Conservation (phyloP, 768 basidiomycete species). For the Boletus rex-veris region DNA sequence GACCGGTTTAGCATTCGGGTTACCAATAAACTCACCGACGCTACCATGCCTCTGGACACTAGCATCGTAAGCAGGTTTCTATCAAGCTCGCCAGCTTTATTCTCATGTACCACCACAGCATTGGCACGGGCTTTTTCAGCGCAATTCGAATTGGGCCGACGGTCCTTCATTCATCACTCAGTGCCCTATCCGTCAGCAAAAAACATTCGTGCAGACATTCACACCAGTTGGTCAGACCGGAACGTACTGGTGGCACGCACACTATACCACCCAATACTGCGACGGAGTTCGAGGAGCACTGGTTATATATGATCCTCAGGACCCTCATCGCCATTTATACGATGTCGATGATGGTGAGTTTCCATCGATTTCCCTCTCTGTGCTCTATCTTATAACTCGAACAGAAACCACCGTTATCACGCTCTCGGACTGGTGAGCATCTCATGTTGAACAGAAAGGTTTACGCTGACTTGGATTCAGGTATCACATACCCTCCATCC, state of each 20-base stretch:
- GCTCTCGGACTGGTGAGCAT: neutral
- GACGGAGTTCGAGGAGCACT: conserved; percentile 38
- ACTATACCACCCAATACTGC: conserved; percentile 38
- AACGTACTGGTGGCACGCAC: conserved; percentile 46
- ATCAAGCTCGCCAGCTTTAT: conserved; percentile 1
- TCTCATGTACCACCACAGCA: conserved; percentile 16
- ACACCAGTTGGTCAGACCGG: conserved; percentile 32
- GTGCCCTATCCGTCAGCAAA: conserved; percentile 19
- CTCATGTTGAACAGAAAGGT: neutral
- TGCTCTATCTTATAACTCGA: neutral
- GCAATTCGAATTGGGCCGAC: neutral
- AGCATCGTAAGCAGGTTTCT: conserved; percentile 28
- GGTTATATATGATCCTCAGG: conserved; percentile 14
- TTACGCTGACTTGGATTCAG: neutral
- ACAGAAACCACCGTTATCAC: conserved; percentile 36
- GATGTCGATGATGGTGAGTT: conserved; percentile 43
- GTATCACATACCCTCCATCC: neutral
- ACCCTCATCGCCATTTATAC: conserved; percentile 37
- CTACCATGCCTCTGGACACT: conserved; percentile 40
- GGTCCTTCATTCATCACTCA: neutral
- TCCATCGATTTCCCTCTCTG: neutral
- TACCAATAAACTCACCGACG: conserved; percentile 32
- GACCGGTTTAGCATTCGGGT: conserved; percentile 40
- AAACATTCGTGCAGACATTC: conserved; percentile 38
- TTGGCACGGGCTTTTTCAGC: neutral